A percentile compares a stretch with the other conserved stretches of the same genome.
phyloP scores from a whole-genome alignment of 2,329 filamentous ascomycete genomes.

The Sclerotinia sclerotiorum region DNA sequence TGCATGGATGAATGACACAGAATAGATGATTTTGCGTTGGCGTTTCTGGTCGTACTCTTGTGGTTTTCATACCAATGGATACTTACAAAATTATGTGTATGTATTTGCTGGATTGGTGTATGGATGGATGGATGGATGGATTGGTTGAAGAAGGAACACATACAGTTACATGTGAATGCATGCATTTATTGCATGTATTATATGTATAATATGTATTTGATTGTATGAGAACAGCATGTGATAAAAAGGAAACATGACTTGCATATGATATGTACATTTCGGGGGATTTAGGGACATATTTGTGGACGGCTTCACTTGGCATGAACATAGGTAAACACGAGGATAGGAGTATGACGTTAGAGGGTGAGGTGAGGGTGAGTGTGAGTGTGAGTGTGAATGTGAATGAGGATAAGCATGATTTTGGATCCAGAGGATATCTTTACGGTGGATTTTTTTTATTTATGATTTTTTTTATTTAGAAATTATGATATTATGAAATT shows the following conservation, averaged over 20 bases:
- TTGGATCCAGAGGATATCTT: neutral
- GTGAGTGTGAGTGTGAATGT: neutral
- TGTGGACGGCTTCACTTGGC: conserved; percentile 8
- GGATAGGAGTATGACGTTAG: neutral
- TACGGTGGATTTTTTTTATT: no score
- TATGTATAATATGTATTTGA: neutral
- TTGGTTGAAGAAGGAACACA: neutral
- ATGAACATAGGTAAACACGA: neutral
- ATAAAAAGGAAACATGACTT: neutral
- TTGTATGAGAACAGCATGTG: conserved; percentile 7
- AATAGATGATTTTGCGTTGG: conserved; percentile 20
- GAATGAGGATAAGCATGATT: neutral
- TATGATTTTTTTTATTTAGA: neutral
- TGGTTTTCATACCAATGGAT: conserved; percentile 19
- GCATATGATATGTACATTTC: conserved; percentile 19
- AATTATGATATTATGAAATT: no score
- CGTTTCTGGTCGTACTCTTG: conserved; percentile 7
- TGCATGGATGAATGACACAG: neutral
- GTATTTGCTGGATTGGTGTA: conserved; percentile 2
- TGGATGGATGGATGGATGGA: no score
- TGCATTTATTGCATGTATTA: neutral
- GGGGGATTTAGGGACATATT: conserved; percentile 17
- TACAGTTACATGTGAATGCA: neutral
- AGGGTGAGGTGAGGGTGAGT: no score
- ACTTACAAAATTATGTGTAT: neutral